Percentiles rank a stretch among this genome's conserved stretches.
Conservation (phyloP, 768 basidiomycete genomes). For the Hygrophorus russula region DNA sequence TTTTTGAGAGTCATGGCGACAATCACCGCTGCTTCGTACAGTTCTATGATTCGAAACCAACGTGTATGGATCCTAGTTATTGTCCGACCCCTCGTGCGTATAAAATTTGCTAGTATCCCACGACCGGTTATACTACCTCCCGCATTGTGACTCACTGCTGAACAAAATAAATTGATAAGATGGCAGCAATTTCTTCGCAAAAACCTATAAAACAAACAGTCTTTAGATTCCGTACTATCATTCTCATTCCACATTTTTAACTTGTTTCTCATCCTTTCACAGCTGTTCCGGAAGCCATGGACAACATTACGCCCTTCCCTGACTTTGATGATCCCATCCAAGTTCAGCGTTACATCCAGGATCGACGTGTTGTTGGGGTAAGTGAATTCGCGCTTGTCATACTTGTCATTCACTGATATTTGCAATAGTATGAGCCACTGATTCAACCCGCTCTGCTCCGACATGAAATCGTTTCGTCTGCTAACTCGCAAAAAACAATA, state of each 20-base stretch:
- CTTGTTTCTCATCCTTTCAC: constrained; percentile 10
- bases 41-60: too few species aligned
- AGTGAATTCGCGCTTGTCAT: constrained; percentile 15
- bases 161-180: too few species aligned
- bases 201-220: too few species aligned
- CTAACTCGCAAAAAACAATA: constrained; percentile 62
- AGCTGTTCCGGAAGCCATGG: constrained; percentile 38
- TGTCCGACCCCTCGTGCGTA: too few species aligned
- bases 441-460: constrained; percentile 86
- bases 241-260: constrained; percentile 11
- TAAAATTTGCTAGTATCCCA: too few species aligned
- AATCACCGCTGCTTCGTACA: too few species aligned
- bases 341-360: constrained; percentile 66
- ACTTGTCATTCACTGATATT: constrained; percentile 9
- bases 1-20: too few species aligned
- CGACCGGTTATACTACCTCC: too few species aligned
- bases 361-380: constrained; percentile 73
- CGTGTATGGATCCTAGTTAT: too few species aligned
- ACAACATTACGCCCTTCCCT: constrained; percentile 52
- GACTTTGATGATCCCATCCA: constrained; percentile 51
- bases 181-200: too few species aligned
- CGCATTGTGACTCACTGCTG: too few species aligned
- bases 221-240: constrained; percentile 19
- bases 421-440: constrained; percentile 80
- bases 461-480: constrained; percentile 69